Evolutionary conservation across 2,329 filamentous ascomycete species (phyloP).

Genomic region (Amauroascus verrucosus): DNA sequence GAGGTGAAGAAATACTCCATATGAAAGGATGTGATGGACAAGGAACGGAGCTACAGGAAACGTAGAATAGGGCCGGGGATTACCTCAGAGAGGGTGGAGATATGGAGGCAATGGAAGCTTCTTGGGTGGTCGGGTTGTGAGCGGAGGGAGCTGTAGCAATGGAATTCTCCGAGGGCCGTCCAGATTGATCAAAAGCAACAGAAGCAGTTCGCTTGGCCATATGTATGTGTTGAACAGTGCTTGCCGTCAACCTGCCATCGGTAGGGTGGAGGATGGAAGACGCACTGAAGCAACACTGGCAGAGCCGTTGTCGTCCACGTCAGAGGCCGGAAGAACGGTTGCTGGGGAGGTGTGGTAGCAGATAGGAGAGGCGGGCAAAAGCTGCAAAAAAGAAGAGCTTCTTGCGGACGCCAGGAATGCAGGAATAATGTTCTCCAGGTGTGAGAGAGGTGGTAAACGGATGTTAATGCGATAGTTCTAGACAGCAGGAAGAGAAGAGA

Average conservation of each 20-base stretch:
- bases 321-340: not conserved
- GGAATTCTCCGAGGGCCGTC: constrained; percentile 26
- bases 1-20: not conserved
- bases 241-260: constrained; percentile 36
- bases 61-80: constrained; percentile 18
- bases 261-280: constrained; percentile 21
- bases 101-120: constrained; percentile 19
- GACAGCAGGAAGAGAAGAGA: not conserved
- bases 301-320: constrained; percentile 11
- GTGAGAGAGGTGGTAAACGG: not conserved
- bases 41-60: constrained; percentile 8
- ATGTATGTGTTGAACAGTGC: constrained; percentile 28
- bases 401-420: not conserved
- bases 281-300: constrained; percentile 10
- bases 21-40: not conserved
- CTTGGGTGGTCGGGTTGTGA: constrained; percentile 22
- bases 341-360: not conserved
- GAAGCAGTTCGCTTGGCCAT: constrained; percentile 40
- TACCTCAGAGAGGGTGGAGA: constrained; percentile 30
- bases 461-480: constrained; percentile 3
- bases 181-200: constrained; percentile 31
- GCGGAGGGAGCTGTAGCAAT: constrained; percentile 22
- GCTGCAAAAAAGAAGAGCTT: not conserved
- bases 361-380: not conserved
- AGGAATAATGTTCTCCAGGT: not conserved